Evolutionary conservation across 2,329 filamentous ascomycete species (phyloP).

Genomic region (Bipolaris cookei): DNA sequence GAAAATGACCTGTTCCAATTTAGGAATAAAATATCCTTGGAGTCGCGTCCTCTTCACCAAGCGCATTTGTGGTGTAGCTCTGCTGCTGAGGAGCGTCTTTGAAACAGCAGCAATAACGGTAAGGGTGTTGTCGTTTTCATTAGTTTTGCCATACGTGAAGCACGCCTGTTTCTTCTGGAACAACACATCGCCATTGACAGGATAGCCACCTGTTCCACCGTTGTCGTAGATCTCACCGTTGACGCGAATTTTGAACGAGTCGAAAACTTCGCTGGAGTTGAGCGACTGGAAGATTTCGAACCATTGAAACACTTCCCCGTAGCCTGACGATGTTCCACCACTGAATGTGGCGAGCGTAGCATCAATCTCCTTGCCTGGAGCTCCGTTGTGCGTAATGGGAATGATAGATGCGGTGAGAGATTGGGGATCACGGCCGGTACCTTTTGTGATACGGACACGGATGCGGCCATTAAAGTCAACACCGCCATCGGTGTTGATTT

Average conservation of each 20-base stretch:
- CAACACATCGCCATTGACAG: background rate
- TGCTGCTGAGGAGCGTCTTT: background rate
- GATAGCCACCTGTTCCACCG: conserved; percentile 13
- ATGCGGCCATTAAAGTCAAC: conserved; percentile 25
- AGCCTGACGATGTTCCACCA: conserved; percentile 9
- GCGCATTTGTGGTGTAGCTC: background rate
- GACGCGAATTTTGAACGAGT: conserved; percentile 16
- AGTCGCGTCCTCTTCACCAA: background rate
- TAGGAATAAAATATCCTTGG: background rate
- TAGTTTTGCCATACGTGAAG: background rate
- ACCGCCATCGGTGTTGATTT: conserved; percentile 16
- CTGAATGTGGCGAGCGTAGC: background rate
- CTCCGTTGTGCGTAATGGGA: conserved; percentile 5
- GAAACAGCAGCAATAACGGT: background rate
- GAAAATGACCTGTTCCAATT: background rate
- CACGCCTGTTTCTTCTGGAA: background rate
- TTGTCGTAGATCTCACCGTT: conserved; percentile 14
- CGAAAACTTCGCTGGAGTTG: conserved; percentile 2
- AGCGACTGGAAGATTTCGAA: conserved; percentile 13
- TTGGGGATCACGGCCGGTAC: conserved; percentile 10
- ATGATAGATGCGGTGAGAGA: conserved; percentile 10
- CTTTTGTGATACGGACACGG: conserved; percentile 22
- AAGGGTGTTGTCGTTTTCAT: background rate
- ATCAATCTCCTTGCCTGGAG: background rate
- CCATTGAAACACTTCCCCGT: conserved; percentile 15